A percentile compares a stretch with the other conserved stretches of the same genome.
phyloP scores from a whole-genome alignment of 768 basidiomycete species.

The Amanita muscaria region DNA sequence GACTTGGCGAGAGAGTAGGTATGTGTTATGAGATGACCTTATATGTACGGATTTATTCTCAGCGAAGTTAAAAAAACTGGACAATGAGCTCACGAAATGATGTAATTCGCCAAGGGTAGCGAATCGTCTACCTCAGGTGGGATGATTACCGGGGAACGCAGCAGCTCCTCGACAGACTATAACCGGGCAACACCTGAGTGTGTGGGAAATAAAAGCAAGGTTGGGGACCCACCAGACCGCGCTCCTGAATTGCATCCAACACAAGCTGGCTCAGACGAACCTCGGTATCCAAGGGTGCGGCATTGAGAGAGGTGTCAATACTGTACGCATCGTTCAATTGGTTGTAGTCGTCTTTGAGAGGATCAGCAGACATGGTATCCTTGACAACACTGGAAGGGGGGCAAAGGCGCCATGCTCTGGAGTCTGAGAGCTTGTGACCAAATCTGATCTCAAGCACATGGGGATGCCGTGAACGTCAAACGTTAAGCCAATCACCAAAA shows the following conservation, averaged over 20 bases:
- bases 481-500: too few species aligned
- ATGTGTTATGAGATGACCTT: constrained; percentile 63
- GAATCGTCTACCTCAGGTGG: constrained; percentile 30
- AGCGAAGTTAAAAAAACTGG: background rate
- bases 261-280: constrained; percentile 31
- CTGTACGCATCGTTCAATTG: background rate
- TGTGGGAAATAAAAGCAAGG: background rate
- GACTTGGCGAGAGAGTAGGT: constrained; percentile 49
- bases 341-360: background rate
- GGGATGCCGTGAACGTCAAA: too few species aligned
- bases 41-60: too few species aligned
- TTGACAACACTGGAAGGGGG: too few species aligned
- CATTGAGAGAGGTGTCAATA: background rate
- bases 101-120: constrained; percentile 46
- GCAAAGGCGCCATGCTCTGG: background rate
- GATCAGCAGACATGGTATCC: background rate
- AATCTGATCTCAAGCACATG: too few species aligned
- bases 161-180: constrained; percentile 25
- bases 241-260: constrained; percentile 24
- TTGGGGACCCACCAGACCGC: constrained; percentile 20
- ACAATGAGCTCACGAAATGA: constrained; percentile 37
- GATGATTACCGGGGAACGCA: constrained; percentile 28
- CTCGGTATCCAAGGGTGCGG: background rate
- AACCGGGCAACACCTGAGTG: background rate
- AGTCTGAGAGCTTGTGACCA: too few species aligned